Evolutionary conservation across 768 basidiomycete species (phyloP).

Genomic region (Rickenella mellea): DNA sequence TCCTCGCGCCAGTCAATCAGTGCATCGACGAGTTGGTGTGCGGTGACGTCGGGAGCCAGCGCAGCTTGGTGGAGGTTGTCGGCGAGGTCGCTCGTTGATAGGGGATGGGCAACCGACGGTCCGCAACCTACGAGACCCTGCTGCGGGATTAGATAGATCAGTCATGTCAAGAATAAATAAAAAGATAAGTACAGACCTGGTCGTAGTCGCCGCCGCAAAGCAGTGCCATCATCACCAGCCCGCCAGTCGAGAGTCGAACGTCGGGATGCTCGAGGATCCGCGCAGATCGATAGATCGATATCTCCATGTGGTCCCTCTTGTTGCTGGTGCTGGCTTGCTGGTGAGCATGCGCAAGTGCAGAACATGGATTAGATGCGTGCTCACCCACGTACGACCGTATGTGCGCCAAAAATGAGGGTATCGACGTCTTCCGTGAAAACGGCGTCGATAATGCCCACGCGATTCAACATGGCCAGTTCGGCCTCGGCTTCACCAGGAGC

Average conservation of each 20-base stretch:
- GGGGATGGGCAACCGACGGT: conserved; percentile 58
- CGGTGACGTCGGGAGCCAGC: conserved; percentile 33
- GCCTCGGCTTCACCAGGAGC: conserved; percentile 95
- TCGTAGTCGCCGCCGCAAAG: conserved; percentile 90
- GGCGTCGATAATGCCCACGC: conserved; percentile 75
- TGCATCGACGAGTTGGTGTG: conserved; percentile 38
- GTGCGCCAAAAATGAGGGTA: conserved; percentile 83
- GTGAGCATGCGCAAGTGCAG: neutral
- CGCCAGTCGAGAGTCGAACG: conserved; percentile 45
- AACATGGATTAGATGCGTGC: conserved; percentile 7
- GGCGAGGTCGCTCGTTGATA: conserved; percentile 77
- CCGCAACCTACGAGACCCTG: conserved; percentile 63
- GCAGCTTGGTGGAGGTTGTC: conserved; percentile 58
- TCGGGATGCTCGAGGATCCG: conserved; percentile 35
- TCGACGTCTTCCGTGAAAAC: conserved; percentile 92
- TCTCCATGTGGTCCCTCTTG: no score
- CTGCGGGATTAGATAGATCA: neutral
- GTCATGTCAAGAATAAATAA: conserved; percentile 1
- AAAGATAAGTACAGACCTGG: no score
- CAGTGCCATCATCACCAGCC: conserved; percentile 75
- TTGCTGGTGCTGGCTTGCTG: conserved; percentile 46
- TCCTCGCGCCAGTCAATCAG: conserved; percentile 56
- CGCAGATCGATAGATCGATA: conserved; percentile 28
- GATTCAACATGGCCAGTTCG: conserved; percentile 80
- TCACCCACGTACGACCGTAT: conserved; percentile 77